Conservation (phyloP, 371 early-diverging fungal species). For the Basidiobolus heterosporus region DNA sequence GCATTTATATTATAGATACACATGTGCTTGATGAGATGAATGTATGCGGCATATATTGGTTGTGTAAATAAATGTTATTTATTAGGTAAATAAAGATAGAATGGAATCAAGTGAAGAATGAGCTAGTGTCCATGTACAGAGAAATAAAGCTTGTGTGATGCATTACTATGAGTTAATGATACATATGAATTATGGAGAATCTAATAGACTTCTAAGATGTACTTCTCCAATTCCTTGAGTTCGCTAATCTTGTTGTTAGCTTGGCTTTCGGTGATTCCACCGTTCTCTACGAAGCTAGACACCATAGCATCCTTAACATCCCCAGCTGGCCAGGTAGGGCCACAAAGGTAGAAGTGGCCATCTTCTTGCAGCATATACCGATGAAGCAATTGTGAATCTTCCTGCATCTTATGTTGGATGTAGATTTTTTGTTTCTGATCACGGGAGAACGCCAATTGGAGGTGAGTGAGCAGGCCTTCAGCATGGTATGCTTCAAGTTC, state of each 20-base stretch:
- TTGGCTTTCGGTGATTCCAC: slow-evolving; percentile 34
- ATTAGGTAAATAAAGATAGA: too few relatives aligned
- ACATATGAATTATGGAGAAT: background rate
- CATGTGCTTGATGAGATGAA: too few relatives aligned
- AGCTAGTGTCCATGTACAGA: too few relatives aligned
- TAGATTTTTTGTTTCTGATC: slow-evolving; percentile 86
- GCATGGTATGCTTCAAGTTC: slow-evolving; percentile 81
- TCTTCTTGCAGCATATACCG: slow-evolving; percentile 47
- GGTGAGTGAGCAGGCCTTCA: slow-evolving; percentile 65
- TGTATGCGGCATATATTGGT: too few relatives aligned
- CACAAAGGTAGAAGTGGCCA: slow-evolving; percentile 85
- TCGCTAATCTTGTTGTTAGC: slow-evolving; percentile 64
- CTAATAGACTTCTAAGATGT: slow-evolving; percentile 84
- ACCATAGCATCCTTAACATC: slow-evolving; percentile 88
- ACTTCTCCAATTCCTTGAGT: slow-evolving; percentile 81
- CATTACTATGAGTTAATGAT: too few relatives aligned
- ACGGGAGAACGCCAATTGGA: slow-evolving; percentile 83
- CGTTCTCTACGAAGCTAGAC: slow-evolving; percentile 41
- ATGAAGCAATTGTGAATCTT: slow-evolving; percentile 56
- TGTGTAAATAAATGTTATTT: too few relatives aligned
- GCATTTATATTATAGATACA: too few relatives aligned
- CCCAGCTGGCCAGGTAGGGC: slow-evolving; percentile 86
- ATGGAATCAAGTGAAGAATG: too few relatives aligned
- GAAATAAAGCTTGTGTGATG: too few relatives aligned
- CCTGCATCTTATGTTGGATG: slow-evolving; percentile 84